phyloP scores from a whole-genome alignment of 2,329 filamentous ascomycete genomes.

The Verticillium albo-atrum region DNA sequence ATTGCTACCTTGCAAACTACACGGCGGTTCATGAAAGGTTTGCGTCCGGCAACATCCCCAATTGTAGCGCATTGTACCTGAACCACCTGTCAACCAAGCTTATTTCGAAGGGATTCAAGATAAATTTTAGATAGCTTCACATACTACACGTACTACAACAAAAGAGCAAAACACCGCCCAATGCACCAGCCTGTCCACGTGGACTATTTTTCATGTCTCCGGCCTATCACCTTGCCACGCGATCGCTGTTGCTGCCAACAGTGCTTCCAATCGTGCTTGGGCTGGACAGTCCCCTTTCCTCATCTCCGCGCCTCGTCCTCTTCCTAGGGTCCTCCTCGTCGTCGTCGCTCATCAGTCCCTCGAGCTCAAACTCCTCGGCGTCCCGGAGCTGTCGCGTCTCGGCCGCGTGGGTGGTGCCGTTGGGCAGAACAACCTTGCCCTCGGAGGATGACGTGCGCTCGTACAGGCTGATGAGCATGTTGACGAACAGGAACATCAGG shows the following conservation, averaged over 20 bases:
- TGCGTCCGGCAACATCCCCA: too few species aligned
- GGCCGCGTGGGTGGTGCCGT: constrained; percentile 17
- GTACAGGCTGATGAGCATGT: constrained; percentile 82
- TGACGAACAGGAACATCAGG: constrained; percentile 83
- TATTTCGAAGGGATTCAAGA: too few species aligned
- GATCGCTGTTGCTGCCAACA: constrained; percentile 39
- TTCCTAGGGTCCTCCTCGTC: constrained; percentile 54
- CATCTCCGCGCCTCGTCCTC: constrained; percentile 16
- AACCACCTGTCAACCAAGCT: too few species aligned
- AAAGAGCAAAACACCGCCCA: not conserved
- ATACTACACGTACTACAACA: not conserved
- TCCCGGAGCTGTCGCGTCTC: constrained; percentile 55
- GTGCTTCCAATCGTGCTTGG: constrained; percentile 25
- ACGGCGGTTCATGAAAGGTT: too few species aligned
- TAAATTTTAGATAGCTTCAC: too few species aligned
- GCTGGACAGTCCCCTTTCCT: constrained; percentile 25
- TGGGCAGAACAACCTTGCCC: constrained; percentile 28
- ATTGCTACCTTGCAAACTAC: too few species aligned
- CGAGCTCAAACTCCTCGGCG: constrained; percentile 90
- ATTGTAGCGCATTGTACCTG: too few species aligned
- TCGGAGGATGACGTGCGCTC: constrained; percentile 51
- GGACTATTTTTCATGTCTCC: not conserved
- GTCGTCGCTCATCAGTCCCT: constrained; percentile 84
- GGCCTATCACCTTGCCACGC: constrained; percentile 16
- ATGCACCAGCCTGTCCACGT: not conserved